Evolutionary conservation across 345 rosid species (phyloP).

Genomic region (Laguncularia racemosa): DNA sequence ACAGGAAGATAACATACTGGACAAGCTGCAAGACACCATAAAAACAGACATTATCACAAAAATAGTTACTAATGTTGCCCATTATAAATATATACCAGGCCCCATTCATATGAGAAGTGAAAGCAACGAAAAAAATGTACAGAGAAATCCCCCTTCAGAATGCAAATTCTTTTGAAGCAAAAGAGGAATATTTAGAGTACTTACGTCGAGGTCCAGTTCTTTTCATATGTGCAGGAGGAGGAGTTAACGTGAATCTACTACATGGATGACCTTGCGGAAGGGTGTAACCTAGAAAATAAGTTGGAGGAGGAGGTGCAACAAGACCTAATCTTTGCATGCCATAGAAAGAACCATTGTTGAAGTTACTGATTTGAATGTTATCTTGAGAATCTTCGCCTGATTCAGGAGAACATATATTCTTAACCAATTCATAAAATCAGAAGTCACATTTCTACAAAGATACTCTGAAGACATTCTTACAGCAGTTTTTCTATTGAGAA

Average conservation of each 20-base stretch:
- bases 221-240: slow-evolving; percentile 93
- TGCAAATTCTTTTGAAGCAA: no score
- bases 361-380: slow-evolving; percentile 27
- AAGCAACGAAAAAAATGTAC: background rate
- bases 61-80: background rate
- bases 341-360: slow-evolving; percentile 24
- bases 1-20: slow-evolving; percentile 97
- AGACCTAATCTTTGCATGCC: slow-evolving; percentile 5
- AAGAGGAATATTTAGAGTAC: slow-evolving; percentile 12
- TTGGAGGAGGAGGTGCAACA: slow-evolving; percentile 57
- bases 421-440: background rate
- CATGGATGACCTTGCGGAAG: slow-evolving; percentile 99
- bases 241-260: slow-evolving; percentile 76
- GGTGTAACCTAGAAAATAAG: slow-evolving; percentile 72
- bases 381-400: slow-evolving; percentile 71
- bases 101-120: background rate
- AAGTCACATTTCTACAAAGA: background rate
- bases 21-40: slow-evolving; percentile 53
- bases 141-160: background rate
- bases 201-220: slow-evolving; percentile 96
- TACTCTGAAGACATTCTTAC: background rate
- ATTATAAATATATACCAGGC: background rate
- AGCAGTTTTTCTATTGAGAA: background rate
- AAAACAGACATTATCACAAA: slow-evolving; percentile 9
- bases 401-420: background rate